These are phyloP conservation scores for Erysiphe pulchra DNA, from an alignment of 2,329 filamentous ascomycete genomes.

Conservation along the genomic window DNA sequence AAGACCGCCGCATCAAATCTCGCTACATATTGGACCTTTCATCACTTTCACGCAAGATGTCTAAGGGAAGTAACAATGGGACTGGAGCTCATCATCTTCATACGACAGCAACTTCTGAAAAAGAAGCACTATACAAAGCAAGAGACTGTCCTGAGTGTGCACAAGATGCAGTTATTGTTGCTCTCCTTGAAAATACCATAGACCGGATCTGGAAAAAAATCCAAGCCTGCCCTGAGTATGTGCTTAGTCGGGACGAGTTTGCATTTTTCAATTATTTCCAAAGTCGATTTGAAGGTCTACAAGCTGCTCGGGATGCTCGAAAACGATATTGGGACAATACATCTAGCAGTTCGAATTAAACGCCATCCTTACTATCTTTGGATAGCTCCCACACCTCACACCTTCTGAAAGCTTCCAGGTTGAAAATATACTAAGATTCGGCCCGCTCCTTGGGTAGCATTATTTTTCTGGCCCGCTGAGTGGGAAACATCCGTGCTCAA, in stretches of 20 bases:
- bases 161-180: slow-evolving; percentile 33
- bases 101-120: slow-evolving; percentile 16
- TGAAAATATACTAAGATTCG: too few species aligned
- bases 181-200: slow-evolving; percentile 39
- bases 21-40: too few species aligned
- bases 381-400: too few species aligned
- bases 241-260: slow-evolving; percentile 56
- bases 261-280: slow-evolving; percentile 72
- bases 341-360: not conserved
- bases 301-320: slow-evolving; percentile 21
- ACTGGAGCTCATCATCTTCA: slow-evolving; percentile 2
- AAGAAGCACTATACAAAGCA: slow-evolving; percentile 48
- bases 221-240: slow-evolving; percentile 37
- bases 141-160: slow-evolving; percentile 44
- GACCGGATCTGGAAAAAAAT: slow-evolving; percentile 42
- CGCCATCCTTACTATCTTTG: too few species aligned
- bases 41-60: too few species aligned
- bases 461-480: too few species aligned
- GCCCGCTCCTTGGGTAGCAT: too few species aligned
- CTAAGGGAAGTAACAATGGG: slow-evolving; percentile 3
- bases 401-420: too few species aligned
- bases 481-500: too few species aligned
- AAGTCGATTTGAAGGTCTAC: slow-evolving; percentile 30
- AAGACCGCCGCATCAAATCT: too few species aligned
- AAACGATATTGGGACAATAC: slow-evolving; percentile 26